phyloP scores from a whole-genome alignment of 345 rosid genomes.

The Eucalyptus victrix region DNA sequence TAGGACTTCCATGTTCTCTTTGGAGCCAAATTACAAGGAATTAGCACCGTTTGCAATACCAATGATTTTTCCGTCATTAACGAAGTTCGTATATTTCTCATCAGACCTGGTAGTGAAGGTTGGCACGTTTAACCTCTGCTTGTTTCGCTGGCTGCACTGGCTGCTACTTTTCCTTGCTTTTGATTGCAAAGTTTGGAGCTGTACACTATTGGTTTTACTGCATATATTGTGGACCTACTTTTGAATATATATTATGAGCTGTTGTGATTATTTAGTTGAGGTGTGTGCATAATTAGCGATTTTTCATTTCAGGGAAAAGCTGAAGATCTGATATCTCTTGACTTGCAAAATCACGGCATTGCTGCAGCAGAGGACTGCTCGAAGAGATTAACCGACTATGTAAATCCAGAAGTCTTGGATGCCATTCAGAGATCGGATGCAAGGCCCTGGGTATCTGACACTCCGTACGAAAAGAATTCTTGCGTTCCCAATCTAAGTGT shows the following conservation, averaged over 20 bases:
- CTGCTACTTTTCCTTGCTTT: not conserved
- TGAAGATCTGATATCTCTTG: conserved; percentile 19
- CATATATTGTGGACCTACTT: not conserved
- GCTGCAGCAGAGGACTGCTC: conserved; percentile 32
- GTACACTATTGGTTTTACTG: not conserved
- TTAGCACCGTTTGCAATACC: conserved; percentile 23
- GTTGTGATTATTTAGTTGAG: not conserved
- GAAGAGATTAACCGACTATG: conserved; percentile 1
- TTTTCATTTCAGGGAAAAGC: conserved; percentile 14
- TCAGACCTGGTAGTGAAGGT: conserved; percentile 23
- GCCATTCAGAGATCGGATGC: conserved; percentile 31
- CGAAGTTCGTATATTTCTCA: conserved; percentile 18
- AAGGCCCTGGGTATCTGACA: conserved; percentile 20
- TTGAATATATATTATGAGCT: not conserved
- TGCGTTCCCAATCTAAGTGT: conserved; percentile 20
- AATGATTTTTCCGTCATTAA: not conserved
- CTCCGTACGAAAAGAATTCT: conserved; percentile 13
- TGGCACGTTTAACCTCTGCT: not conserved
- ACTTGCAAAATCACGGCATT: conserved; percentile 6
- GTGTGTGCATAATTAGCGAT: not conserved
- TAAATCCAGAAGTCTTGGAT: conserved; percentile 17
- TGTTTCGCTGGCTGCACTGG: not conserved
- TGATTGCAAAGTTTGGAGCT: not conserved
- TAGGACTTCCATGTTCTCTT: not conserved
- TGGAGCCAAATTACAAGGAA: not conserved